Evolutionary conservation across 441 rosid genomes (phyloP).

Genomic region (Mallotus repandus): DNA sequence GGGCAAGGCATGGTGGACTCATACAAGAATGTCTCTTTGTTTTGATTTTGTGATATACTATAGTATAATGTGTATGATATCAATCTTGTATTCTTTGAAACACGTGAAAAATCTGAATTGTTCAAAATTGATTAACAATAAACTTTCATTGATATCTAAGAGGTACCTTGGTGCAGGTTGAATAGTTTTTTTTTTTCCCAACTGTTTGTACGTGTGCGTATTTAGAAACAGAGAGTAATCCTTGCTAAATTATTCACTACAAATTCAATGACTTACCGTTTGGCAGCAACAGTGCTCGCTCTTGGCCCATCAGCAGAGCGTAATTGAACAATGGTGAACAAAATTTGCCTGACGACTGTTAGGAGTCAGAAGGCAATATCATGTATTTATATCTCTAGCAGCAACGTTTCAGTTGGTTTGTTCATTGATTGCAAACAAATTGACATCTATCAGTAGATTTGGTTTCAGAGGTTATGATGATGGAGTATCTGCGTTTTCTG

Average conservation of each 20-base stretch:
- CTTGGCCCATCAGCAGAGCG: not conserved
- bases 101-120: slow-evolving; percentile 27
- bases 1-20: slow-evolving; percentile 11
- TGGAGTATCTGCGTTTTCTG: not conserved
- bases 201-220: not conserved
- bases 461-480: not conserved
- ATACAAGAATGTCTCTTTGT: slow-evolving; percentile 21
- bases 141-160: slow-evolving; percentile 22
- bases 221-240: not conserved
- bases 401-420: not conserved
- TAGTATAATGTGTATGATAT: slow-evolving; percentile 39
- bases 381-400: not conserved
- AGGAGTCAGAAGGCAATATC: no score
- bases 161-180: not conserved
- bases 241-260: no score
- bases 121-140: slow-evolving; percentile 26
- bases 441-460: not conserved
- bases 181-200: not conserved
- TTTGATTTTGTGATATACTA: slow-evolving; percentile 33
- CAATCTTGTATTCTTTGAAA: slow-evolving; percentile 46
- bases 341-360: no score
- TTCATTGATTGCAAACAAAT: not conserved
- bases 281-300: not conserved
- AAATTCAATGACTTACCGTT: not conserved
- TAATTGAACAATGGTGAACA: no score